A percentile compares a stretch with the other conserved stretches of the same genome.
Evolutionary conservation across 495 filamentous ascomycete genomes (phyloP).

Genomic region (Trichoderma virens): DNA sequence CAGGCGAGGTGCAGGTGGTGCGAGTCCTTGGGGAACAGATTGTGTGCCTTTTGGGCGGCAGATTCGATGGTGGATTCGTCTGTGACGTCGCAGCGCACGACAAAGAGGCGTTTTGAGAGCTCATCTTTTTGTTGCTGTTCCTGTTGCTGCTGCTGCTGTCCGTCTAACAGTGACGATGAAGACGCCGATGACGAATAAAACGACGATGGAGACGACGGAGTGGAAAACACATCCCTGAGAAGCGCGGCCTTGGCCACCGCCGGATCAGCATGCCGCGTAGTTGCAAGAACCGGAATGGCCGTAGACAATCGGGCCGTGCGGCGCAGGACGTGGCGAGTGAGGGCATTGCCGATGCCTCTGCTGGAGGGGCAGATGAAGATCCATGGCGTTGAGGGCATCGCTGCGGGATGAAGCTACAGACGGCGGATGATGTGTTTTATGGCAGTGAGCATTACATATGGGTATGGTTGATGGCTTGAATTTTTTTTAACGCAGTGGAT

Average conservation of each 20-base stretch:
- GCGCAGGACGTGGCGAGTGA: constrained; percentile 58
- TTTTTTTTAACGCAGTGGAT: no score
- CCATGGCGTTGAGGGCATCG: constrained; percentile 10
- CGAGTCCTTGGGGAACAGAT: constrained; percentile 38
- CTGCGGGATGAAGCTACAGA: no score
- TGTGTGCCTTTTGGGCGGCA: constrained; percentile 32
- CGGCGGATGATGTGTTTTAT: no score
- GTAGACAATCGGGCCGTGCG: constrained; percentile 38
- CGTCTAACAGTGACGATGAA: neutral
- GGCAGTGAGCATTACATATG: no score
- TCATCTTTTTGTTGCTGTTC: neutral
- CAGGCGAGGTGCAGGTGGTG: constrained; percentile 62
- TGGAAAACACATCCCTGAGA: constrained; percentile 43
- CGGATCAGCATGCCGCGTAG: constrained; percentile 46
- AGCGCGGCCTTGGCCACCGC: constrained; percentile 43
- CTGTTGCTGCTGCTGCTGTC: neutral
- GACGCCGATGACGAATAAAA: constrained; percentile 2
- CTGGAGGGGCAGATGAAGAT: constrained; percentile 11
- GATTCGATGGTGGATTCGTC: constrained; percentile 41
- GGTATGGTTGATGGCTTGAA: no score
- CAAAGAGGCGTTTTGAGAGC: constrained; percentile 19
- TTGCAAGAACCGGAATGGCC: constrained; percentile 60
- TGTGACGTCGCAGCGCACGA: constrained; percentile 26
- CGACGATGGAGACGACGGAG: constrained; percentile 30
- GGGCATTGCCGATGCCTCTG: constrained; percentile 32